Percentiles rank a stretch among this genome's conserved stretches.
phyloP scores from a whole-genome alignment of 176 grass and related monocot genomes.

The Oropetium thomaeum region DNA sequence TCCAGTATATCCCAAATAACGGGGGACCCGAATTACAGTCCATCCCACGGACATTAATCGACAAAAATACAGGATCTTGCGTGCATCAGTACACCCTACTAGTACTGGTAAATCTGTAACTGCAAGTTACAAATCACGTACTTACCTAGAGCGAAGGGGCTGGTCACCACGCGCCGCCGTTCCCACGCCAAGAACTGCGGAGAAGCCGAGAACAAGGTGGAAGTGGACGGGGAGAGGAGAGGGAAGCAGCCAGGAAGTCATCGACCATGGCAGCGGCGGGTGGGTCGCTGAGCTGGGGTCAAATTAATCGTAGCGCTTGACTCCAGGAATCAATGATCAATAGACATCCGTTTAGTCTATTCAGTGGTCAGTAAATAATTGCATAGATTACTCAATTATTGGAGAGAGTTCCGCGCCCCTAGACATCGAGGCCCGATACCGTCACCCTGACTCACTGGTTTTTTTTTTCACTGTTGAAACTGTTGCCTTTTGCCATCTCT shows the following conservation, averaged over 20 bases:
- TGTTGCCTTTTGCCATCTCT: conserved; percentile 3
- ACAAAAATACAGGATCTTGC: not conserved
- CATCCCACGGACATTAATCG: not conserved
- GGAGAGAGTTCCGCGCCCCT: too few relatives aligned
- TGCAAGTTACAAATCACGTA: not conserved
- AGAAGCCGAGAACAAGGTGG: not conserved
- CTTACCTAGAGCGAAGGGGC: not conserved
- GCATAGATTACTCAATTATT: not conserved
- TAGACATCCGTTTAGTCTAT: not conserved
- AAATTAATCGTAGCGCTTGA: conserved; percentile 9
- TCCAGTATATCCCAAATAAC: conserved; percentile 1
- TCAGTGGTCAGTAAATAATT: conserved; percentile 1
- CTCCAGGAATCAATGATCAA: conserved; percentile 2
- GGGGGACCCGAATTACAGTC: not conserved
- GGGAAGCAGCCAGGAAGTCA: conserved; percentile 26
- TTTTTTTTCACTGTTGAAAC: too few relatives aligned
- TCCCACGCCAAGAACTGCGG: not conserved
- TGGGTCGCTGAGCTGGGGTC: not conserved
- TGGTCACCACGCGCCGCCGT: not conserved
- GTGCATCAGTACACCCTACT: too few relatives aligned
- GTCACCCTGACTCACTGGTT: not conserved
- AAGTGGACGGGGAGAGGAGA: not conserved
- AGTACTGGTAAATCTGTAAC: not conserved
- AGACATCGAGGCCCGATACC: too few relatives aligned
- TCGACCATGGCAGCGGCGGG: not conserved